Conservation (phyloP, 306 rosid species). For the Castanea crenata region DNA sequence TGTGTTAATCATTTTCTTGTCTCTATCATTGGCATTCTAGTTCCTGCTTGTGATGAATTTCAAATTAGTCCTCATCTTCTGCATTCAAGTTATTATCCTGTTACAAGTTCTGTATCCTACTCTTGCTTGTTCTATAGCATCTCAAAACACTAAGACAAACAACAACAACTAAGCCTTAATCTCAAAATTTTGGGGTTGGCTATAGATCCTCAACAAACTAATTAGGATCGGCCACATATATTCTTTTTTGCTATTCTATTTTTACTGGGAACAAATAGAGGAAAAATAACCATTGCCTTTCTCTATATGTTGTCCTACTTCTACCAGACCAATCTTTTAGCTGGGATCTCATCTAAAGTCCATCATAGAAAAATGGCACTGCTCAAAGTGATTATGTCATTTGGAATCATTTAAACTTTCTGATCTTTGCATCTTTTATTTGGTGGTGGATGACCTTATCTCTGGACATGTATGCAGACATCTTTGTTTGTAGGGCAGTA, state of each 20-base stretch:
- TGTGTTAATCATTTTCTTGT: constrained; percentile 7
- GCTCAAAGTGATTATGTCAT: not conserved
- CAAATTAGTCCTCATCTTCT: not conserved
- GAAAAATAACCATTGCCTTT: not conserved
- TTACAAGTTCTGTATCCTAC: not conserved
- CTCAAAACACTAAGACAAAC: not conserved
- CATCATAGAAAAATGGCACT: not conserved
- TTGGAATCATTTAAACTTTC: constrained; percentile 5
- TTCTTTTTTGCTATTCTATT: too few relatives aligned
- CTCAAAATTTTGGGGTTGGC: too few relatives aligned
- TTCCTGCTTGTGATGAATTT: not conserved
- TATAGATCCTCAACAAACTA: too few relatives aligned
- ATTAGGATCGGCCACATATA: too few relatives aligned
- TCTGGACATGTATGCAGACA: not conserved
- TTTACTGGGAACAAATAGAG: not conserved
- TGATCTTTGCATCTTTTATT: not conserved
- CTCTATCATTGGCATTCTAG: constrained; percentile 14
- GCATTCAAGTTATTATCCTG: not conserved
- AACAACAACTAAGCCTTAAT: too few relatives aligned
- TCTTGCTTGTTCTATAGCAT: constrained; percentile 12
- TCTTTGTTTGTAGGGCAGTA: not conserved
- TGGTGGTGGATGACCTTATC: not conserved
- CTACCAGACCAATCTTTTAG: too few relatives aligned
- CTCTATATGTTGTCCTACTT: too few relatives aligned
- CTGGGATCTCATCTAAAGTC: too few relatives aligned